A percentile compares a stretch with the other conserved stretches of the same genome.
phyloP scores from a whole-genome alignment of 23 red algal genomes.

The Chondrus crispus region DNA sequence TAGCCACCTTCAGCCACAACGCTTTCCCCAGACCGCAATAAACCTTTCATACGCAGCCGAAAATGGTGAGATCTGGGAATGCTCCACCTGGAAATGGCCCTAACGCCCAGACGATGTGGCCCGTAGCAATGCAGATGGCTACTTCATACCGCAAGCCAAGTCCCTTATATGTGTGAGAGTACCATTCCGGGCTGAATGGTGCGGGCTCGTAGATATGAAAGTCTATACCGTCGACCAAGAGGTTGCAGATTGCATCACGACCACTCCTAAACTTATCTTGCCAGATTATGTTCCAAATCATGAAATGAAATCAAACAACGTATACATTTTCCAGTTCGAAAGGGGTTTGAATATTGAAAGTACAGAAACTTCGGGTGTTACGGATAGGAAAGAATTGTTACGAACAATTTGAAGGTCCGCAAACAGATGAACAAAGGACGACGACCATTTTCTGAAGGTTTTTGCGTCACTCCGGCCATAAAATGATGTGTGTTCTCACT shows the following conservation, averaged over 20 bases:
- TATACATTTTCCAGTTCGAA: too few relatives aligned
- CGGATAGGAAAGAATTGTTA: not conserved
- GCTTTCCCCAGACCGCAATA: not conserved
- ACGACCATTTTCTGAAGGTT: not conserved
- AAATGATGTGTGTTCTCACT: too few relatives aligned
- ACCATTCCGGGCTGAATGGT: not conserved
- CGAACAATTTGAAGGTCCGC: not conserved
- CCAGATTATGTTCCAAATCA: too few relatives aligned
- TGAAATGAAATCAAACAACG: too few relatives aligned
- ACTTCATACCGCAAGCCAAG: not conserved
- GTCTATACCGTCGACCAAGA: not conserved
- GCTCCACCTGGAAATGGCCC: not conserved
- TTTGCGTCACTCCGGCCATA: conserved; percentile 2
- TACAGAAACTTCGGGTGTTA: too few relatives aligned
- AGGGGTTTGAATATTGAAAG: too few relatives aligned
- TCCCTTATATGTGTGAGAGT: not conserved
- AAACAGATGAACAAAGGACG: not conserved
- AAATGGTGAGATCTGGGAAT: not conserved
- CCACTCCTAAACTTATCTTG: too few relatives aligned
- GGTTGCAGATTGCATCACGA: not conserved
- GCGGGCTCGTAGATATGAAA: not conserved
- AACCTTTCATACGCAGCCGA: not conserved
- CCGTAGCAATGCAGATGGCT: not conserved
- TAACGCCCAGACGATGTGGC: not conserved
- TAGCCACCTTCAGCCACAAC: conserved; percentile 2